Base-by-base conservation (phyloP, 257 asterid species). In the Lantana camara region DNA sequence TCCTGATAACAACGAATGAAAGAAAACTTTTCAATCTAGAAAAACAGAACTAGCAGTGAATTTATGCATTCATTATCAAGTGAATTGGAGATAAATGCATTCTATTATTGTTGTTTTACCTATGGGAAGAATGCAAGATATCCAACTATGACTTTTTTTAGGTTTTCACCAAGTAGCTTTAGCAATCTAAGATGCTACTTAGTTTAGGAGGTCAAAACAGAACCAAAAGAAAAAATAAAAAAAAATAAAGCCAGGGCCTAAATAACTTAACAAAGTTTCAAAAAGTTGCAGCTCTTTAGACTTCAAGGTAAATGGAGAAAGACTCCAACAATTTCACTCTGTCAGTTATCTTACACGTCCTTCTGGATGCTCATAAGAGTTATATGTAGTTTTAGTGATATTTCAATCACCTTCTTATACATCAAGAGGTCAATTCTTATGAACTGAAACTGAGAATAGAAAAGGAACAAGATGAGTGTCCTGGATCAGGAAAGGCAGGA, bases 1-100 rank as follows among this genome's bases (percentile, higher is more conserved):
- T 93, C 99, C 99, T 92, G 91, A 20, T 77, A 59, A 55, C 30
- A 69, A 64, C 49, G 51, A 50, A 50, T 21, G 51, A 15, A 17
- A 40, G 44, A 37, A 42, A 63, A 63, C 16, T 66, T 60, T 63
- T 51, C n/a, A 75, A 59, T 47, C 16, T 45, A 16, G 62, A 34
- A 42, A 50, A 41, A 52, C 29, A 51, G 34, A 40, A 69, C 13
- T 35, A 37, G 27, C 47, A 67, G 14, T 37, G 45, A 24, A 15
- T 38, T 38, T 71, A 38, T 35, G 30, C 38, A 15, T 16, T 24
- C 23, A 64, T 21, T 34, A 35, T 40, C 52, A 56, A 30, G n/a
- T 58, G 10, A 57, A 35, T 15, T 42, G 50, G 13, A 22, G 67
- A 48, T 35, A 30, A 44, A 49, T 58, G 24, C 52, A 34, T 34